A percentile compares a stretch with the other conserved stretches of the same genome.
phyloP scores from a whole-genome alignment of 352 stramenopile genomes.

The Phytophthora gonapodyides region DNA sequence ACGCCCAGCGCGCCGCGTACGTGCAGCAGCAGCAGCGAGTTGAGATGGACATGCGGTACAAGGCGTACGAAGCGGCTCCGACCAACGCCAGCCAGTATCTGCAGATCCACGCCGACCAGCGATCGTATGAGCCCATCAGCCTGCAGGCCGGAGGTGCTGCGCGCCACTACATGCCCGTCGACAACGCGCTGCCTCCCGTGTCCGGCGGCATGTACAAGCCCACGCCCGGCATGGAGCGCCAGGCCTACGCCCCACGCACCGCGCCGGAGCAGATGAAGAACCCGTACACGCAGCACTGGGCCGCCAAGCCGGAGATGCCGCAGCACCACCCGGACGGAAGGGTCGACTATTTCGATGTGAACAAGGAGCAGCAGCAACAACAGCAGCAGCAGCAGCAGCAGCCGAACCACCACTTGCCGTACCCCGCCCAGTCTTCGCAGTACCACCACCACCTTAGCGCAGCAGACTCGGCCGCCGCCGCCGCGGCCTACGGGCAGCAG shows the following conservation, averaged over 20 bases:
- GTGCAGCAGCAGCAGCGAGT: slow-evolving; percentile 63
- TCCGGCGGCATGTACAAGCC: slow-evolving; percentile 58
- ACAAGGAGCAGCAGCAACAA: slow-evolving; percentile 56
- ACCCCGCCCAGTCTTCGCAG: slow-evolving; percentile 52
- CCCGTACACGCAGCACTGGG: slow-evolving; percentile 68
- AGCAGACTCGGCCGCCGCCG: slow-evolving; percentile 59
- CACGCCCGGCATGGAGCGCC: slow-evolving; percentile 43
- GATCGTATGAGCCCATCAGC: slow-evolving; percentile 75
- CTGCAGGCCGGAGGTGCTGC: slow-evolving; percentile 37
- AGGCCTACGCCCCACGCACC: slow-evolving; percentile 24
- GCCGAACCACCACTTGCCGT: slow-evolving; percentile 52
- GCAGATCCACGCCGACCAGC: slow-evolving; percentile 74
- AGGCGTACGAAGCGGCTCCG: slow-evolving; percentile 55
- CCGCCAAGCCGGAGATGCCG: slow-evolving; percentile 50
- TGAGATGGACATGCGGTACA: slow-evolving; percentile 81
- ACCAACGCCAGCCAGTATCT: slow-evolving; percentile 61
- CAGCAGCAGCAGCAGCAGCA: slow-evolving; percentile 37
- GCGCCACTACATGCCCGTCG: slow-evolving; percentile 61
- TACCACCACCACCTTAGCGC: slow-evolving; percentile 75
- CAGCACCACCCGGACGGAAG: slow-evolving; percentile 44
- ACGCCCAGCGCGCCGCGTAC: slow-evolving; percentile 51
- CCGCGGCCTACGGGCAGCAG: slow-evolving; percentile 56
- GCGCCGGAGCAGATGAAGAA: slow-evolving; percentile 54
- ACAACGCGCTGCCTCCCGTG: slow-evolving; percentile 51
- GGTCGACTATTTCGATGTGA: slow-evolving; percentile 78